Evolutionary conservation across 495 filamentous ascomycete species (phyloP).

Genomic region (Bryoglossum gracile): DNA sequence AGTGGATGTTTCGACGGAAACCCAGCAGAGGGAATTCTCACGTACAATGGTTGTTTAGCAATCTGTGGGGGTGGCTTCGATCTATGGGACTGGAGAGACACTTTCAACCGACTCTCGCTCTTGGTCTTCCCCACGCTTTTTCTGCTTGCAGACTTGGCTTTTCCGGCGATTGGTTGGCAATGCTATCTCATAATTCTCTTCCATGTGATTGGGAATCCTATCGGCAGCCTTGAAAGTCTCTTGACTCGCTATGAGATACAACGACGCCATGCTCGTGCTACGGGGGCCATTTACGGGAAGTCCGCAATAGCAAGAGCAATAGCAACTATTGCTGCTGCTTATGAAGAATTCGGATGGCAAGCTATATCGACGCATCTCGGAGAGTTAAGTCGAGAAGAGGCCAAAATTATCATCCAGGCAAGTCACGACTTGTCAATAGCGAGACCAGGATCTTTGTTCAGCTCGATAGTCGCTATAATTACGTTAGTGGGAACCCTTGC

Average conservation of each 20-base stretch:
- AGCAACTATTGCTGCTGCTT: slow-evolving; percentile 1
- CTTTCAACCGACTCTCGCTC: slow-evolving; percentile 16
- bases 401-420: slow-evolving; percentile 13
- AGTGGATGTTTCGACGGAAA: slow-evolving; percentile 8
- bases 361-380: slow-evolving; percentile 7
- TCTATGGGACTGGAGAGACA: slow-evolving; percentile 17
- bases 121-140: slow-evolving; percentile 18
- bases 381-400: background rate
- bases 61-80: slow-evolving; percentile 20
- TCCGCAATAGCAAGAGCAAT: background rate
- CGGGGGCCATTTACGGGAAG: background rate
- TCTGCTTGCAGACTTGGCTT: slow-evolving; percentile 18
- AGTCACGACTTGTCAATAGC: slow-evolving; percentile 18
- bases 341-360: slow-evolving; percentile 10
- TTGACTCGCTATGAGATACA: slow-evolving; percentile 14
- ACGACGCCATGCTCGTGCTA: slow-evolving; percentile 1
- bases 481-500: slow-evolving; percentile 13
- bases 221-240: slow-evolving; percentile 21
- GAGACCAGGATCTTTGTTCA: slow-evolving; percentile 12
- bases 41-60: slow-evolving; percentile 10
- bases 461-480: slow-evolving; percentile 16
- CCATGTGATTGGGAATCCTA: slow-evolving; percentile 20
- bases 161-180: slow-evolving; percentile 12
- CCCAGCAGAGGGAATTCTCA: slow-evolving; percentile 11
- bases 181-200: slow-evolving; percentile 4